These are phyloP conservation scores for Penicillium sp. DNA, from an alignment of 2,329 filamentous ascomycete species.

Conservation along the genomic window DNA sequence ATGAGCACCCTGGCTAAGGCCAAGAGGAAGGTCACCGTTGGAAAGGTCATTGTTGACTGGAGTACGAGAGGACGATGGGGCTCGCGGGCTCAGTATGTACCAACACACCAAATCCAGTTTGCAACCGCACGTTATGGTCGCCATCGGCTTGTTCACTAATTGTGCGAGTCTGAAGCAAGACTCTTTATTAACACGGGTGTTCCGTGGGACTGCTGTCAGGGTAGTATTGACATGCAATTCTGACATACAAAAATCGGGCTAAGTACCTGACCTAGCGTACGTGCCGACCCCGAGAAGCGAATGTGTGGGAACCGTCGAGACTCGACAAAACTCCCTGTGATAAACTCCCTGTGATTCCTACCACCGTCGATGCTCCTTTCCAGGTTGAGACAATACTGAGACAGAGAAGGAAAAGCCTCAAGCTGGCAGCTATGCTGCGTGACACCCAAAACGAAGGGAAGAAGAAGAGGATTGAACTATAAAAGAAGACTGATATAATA, in stretches of 20 bases:
- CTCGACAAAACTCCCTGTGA: not conserved
- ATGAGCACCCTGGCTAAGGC: no score
- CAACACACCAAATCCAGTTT: not conserved
- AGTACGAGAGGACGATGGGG: not conserved
- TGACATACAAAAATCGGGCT: not conserved
- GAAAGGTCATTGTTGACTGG: no score
- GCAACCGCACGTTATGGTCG: not conserved
- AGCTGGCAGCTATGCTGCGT: not conserved
- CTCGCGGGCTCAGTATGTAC: not conserved
- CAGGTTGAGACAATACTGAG: not conserved
- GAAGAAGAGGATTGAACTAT: not conserved
- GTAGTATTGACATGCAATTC: not conserved
- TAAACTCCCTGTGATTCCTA: not conserved
- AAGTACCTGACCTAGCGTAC: not conserved
- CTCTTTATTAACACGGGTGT: no score
- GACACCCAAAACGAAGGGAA: not conserved
- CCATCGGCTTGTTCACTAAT: not conserved
- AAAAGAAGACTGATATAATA: not conserved
- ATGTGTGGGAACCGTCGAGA: not conserved
- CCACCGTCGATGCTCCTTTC: not conserved
- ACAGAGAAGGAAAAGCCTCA: not conserved
- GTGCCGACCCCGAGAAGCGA: not conserved
- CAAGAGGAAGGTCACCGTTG: no score
- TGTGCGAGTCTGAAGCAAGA: not conserved
- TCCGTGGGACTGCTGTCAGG: no score